Evolutionary conservation across 2,329 filamentous ascomycete genomes (phyloP).

Genomic region (Ilyonectria robusta): DNA sequence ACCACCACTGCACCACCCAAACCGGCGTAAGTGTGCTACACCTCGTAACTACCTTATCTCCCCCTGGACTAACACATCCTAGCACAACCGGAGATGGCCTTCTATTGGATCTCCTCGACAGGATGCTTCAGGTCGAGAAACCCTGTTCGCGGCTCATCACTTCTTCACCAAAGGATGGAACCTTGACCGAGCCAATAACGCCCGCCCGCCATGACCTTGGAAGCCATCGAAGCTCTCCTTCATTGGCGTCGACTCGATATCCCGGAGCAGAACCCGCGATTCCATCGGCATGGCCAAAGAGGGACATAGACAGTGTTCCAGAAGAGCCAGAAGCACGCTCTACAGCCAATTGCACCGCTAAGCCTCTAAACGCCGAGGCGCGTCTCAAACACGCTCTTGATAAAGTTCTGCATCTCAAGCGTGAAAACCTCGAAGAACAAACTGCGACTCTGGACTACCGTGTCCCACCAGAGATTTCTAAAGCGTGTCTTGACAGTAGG

Average conservation of each 20-base stretch:
- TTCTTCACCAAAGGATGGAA: not conserved
- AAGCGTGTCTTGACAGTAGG: not conserved
- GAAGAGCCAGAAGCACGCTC: not conserved
- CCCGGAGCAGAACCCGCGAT: not conserved
- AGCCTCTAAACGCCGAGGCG: not conserved
- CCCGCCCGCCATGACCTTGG: not conserved
- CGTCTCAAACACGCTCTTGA: conserved; percentile 16
- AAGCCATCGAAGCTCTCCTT: not conserved
- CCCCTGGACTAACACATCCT: no score
- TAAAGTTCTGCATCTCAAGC: not conserved
- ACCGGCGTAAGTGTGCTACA: no score
- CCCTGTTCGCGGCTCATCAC: no score
- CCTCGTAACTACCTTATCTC: no score
- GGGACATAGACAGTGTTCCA: not conserved
- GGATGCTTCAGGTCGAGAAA: no score
- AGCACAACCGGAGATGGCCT: no score
- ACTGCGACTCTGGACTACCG: not conserved
- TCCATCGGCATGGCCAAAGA: not conserved
- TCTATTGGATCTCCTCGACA: no score
- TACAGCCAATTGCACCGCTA: not conserved
- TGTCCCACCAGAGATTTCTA: not conserved
- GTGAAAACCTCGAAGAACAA: not conserved
- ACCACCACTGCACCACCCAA: no score
- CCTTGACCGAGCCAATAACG: not conserved
- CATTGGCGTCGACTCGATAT: not conserved